These are phyloP conservation scores for Pachysandra terminalis DNA, from an alignment of 164 flowering plant genomes.

Conservation along the genomic window DNA sequence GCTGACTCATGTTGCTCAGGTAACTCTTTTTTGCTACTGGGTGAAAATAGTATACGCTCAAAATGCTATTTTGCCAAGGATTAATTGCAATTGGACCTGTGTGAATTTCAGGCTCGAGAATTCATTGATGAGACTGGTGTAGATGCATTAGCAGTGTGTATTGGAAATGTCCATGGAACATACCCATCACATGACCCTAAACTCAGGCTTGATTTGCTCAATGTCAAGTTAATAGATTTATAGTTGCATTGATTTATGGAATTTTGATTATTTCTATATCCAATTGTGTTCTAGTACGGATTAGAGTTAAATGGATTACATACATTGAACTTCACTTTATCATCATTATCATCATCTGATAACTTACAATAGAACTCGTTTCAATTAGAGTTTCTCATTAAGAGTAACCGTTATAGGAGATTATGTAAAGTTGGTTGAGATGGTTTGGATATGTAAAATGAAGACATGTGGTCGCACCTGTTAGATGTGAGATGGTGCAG, in stretches of 20 bases:
- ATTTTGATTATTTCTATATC: background rate
- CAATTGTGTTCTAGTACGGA: no score
- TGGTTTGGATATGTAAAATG: no score
- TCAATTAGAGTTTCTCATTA: no score
- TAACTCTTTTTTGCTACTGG: slow-evolving; percentile 16
- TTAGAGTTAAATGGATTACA: background rate
- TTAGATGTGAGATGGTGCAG: no score
- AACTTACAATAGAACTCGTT: no score
- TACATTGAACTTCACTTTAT: background rate
- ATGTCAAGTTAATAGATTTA: slow-evolving; percentile 38
- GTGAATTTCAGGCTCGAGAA: slow-evolving; percentile 68
- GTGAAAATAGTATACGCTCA: background rate
- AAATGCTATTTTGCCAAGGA: background rate
- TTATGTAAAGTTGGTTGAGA: no score
- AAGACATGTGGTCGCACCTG: no score
- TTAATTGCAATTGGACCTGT: background rate
- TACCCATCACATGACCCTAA: slow-evolving; percentile 91
- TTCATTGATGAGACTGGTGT: slow-evolving; percentile 83
- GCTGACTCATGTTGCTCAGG: slow-evolving; percentile 86
- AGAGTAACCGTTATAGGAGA: no score
- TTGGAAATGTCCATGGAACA: slow-evolving; percentile 97
- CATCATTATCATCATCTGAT: no score
- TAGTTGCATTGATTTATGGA: background rate
- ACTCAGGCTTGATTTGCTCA: slow-evolving; percentile 88
- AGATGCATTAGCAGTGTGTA: slow-evolving; percentile 97